These are phyloP conservation scores for Cyclotella atomus DNA, from an alignment of 108 stramenopile genomes.

Conservation along the genomic window DNA sequence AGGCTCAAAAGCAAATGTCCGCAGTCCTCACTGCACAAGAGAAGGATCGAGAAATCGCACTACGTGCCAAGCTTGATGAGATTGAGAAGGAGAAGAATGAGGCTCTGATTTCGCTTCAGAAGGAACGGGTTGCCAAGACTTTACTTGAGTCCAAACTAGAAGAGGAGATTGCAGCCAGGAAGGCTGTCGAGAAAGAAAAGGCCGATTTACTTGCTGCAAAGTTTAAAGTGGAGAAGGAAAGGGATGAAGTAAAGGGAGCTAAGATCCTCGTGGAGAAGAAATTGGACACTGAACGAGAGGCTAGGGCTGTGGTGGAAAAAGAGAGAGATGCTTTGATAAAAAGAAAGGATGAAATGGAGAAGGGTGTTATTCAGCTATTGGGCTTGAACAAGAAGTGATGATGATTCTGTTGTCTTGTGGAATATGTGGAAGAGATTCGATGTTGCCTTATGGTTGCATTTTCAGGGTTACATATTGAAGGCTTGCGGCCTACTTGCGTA, in stretches of 20 bases:
- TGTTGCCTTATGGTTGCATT: neutral
- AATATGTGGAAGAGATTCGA: neutral
- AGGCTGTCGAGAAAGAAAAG: neutral
- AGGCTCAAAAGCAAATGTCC: neutral
- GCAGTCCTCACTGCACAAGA: neutral
- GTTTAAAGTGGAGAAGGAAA: neutral
- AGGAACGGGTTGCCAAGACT: neutral
- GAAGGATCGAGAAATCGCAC: neutral
- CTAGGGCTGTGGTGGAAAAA: neutral
- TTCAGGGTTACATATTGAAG: neutral
- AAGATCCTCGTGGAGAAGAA: neutral
- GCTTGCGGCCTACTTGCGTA: neutral
- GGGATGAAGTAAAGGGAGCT: neutral
- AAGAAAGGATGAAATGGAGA: neutral
- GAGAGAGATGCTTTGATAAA: neutral
- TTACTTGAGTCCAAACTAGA: neutral
- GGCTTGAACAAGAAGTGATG: neutral
- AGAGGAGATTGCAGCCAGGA: neutral
- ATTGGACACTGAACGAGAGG: neutral
- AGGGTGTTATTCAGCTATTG: neutral
- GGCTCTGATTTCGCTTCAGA: neutral
- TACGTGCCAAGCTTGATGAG: neutral
- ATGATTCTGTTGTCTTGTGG: neutral
- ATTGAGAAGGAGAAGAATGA: neutral
- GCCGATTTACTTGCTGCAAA: constrained; percentile 2